Base-by-base conservation (phyloP, 805 yeast genomes). In the Pichia ethanolica region DNA sequence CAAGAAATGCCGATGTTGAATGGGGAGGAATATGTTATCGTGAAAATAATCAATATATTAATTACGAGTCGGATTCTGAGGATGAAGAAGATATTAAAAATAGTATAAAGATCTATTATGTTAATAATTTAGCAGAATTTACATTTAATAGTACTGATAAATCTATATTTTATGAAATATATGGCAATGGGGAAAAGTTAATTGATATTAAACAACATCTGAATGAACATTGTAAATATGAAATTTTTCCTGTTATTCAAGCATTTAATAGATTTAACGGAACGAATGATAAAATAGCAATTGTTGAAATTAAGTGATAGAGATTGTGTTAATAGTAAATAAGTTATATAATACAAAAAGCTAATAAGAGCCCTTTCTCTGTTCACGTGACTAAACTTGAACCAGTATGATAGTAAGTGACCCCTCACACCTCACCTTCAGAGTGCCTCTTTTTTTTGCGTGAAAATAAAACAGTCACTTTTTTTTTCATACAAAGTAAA, bases 21-120 rank as follows among this genome's bases (percentile, higher is more conserved):
- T 86, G 95, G 91, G 78, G 83, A 36, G 95, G 91, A 1, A 52
- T 77, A 4, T 64, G 79, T 5, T 78, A 72, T 52, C 73, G 74
- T 49, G 67, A 68, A 30, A 54, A 58, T 4, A 53, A 50, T 57
- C 69, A 72, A 46, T 75, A 70, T 5, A 72, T 72, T 39, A 68
- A 68, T n/a, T 72, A 71, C 40, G 75, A 68, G 36, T 74, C 71
- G 3, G 74, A 67, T 7, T 67, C 64, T 11, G 67, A 60, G 13
- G 48, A 51, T 20, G 55, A 42, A 2, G 57, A 60, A 75, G 53
- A 46, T 28, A 45, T 33, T n/a, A 30, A 14, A 35, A 42, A 67
- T 54, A 72, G 55, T 46, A 71, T 68, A 36, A 73, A 65, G 54
- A 74, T 75, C 56, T 63, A 70, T 59, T 74, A 73, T 56, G 58